Conservation (phyloP, 2,329 filamentous ascomycete genomes). For the Cercospora zeae-maydis region DNA sequence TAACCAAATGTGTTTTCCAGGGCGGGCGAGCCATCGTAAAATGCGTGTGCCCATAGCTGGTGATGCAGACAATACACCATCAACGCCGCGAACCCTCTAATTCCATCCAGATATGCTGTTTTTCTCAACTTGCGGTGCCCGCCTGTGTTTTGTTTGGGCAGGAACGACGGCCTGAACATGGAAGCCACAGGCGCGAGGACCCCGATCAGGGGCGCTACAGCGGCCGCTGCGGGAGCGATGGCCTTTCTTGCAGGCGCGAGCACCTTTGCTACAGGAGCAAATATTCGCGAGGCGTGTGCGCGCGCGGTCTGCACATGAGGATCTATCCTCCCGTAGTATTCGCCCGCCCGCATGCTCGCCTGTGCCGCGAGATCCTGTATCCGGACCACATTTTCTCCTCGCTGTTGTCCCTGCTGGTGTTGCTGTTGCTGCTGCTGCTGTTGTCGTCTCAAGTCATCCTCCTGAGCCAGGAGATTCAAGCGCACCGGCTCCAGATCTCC, state of each 20-base stretch:
- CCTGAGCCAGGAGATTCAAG: slow-evolving; percentile 23
- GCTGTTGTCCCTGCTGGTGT: slow-evolving; percentile 7
- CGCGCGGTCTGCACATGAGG: slow-evolving; percentile 10
- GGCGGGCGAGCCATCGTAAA: slow-evolving; percentile 19
- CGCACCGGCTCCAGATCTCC: slow-evolving; percentile 22
- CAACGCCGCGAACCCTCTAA: slow-evolving; percentile 64
- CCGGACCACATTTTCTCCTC: slow-evolving; percentile 4
- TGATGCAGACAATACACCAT: slow-evolving; percentile 64
- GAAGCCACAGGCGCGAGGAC: slow-evolving; percentile 18
- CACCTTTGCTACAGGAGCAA: slow-evolving; percentile 10
- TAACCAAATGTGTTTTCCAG: slow-evolving; percentile 40
- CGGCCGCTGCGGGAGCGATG: slow-evolving; percentile 16
- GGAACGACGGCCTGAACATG: slow-evolving; percentile 20
- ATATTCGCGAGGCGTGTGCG: slow-evolving; percentile 3
- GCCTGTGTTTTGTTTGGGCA: slow-evolving; percentile 16
- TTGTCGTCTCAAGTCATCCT: slow-evolving; percentile 20
- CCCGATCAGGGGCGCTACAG: slow-evolving; percentile 14
- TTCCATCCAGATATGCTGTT: slow-evolving; percentile 62
- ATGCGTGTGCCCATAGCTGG: slow-evolving; percentile 52
- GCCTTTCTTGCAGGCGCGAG: slow-evolving; percentile 13
- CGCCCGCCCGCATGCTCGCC: slow-evolving; percentile 7
- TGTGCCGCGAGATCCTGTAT: slow-evolving; percentile 10
- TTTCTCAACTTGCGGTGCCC: slow-evolving; percentile 37
- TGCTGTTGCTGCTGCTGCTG: slow-evolving; percentile 18
- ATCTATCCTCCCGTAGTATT: slow-evolving; percentile 9